A percentile compares a stretch with the other conserved stretches of the same genome.
Conservation (phyloP, 768 basidiomycete genomes). For the Plicaturopsis crispa region DNA sequence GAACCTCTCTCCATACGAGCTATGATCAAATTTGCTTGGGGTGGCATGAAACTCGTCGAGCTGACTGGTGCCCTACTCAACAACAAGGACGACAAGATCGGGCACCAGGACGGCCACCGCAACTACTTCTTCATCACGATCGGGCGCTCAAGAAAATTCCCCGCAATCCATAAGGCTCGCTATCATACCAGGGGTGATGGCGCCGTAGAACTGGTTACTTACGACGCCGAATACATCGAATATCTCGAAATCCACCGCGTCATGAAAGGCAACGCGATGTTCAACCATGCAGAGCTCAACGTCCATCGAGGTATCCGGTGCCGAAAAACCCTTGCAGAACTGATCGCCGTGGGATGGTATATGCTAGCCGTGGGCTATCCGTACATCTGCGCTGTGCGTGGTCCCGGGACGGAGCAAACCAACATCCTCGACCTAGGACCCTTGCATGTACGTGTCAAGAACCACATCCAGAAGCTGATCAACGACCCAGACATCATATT, state of each 20-base stretch:
- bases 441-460: slow-evolving; percentile 5
- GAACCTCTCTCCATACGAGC: slow-evolving; percentile 5
- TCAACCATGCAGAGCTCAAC: slow-evolving; percentile 6
- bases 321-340: slow-evolving; percentile 3
- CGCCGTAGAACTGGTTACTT: slow-evolving; percentile 14
- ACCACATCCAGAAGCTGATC: slow-evolving; percentile 6
- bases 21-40: slow-evolving; percentile 6
- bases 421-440: slow-evolving; percentile 8
- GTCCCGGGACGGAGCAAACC: slow-evolving; percentile 1
- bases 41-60: slow-evolving; percentile 9
- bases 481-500: slow-evolving; percentile 7
- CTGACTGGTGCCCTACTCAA: slow-evolving; percentile 13
- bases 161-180: slow-evolving; percentile 27
- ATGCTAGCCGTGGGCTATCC: slow-evolving; percentile 2
- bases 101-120: slow-evolving; percentile 10
- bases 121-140: slow-evolving; percentile 12
- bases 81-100: slow-evolving; percentile 18
- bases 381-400: slow-evolving; percentile 3
- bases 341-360: slow-evolving; percentile 1
- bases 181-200: slow-evolving; percentile 25
- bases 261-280: slow-evolving; percentile 16
- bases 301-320: slow-evolving; percentile 1
- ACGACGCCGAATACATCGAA: slow-evolving; percentile 13
- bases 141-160: slow-evolving; percentile 18
- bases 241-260: slow-evolving; percentile 21